phyloP scores from a whole-genome alignment of 495 filamentous ascomycete genomes.

The Hamigera avellanea region DNA sequence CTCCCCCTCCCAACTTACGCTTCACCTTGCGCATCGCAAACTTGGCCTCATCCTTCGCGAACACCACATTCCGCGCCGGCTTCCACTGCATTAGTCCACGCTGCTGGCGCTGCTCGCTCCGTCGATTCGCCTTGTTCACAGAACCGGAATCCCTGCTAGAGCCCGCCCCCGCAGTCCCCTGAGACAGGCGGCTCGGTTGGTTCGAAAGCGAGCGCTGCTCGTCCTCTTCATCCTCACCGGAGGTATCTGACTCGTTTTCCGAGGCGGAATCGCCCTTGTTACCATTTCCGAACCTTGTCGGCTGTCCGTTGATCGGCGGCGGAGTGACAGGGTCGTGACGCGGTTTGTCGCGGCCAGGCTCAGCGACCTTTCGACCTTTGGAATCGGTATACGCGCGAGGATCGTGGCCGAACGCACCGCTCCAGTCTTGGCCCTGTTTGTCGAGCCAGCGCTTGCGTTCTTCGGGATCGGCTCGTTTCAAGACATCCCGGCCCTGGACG shows the following conservation, averaged over 20 bases:
- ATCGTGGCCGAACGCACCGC: conserved; percentile 67
- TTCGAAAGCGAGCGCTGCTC: conserved; percentile 1
- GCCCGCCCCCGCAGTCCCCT: not conserved
- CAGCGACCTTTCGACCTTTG: conserved; percentile 37
- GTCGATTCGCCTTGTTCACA: conserved; percentile 26
- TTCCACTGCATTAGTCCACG: conserved; percentile 45
- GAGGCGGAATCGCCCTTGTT: not conserved
- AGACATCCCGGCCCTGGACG: conserved; percentile 64
- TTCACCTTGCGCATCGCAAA: conserved; percentile 35
- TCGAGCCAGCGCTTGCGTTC: conserved; percentile 70
- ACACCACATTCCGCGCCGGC: conserved; percentile 39
- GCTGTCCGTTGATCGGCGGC: conserved; percentile 28
- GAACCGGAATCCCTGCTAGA: conserved; percentile 5
- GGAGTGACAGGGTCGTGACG: conserved; percentile 47
- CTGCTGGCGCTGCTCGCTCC: conserved; percentile 39
- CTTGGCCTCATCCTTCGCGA: conserved; percentile 41
- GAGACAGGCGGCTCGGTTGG: not conserved
- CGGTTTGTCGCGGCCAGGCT: conserved; percentile 42
- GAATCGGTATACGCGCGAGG: conserved; percentile 42
- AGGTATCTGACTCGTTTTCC: conserved; percentile 3
- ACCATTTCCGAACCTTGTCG: not conserved
- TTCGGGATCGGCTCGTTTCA: conserved; percentile 53
- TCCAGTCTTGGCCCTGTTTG: conserved; percentile 78
- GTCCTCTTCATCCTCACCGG: conserved; percentile 10
- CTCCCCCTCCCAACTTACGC: conserved; percentile 32